Conservation (phyloP, 768 basidiomycete genomes). For the Mycena latifolia region DNA sequence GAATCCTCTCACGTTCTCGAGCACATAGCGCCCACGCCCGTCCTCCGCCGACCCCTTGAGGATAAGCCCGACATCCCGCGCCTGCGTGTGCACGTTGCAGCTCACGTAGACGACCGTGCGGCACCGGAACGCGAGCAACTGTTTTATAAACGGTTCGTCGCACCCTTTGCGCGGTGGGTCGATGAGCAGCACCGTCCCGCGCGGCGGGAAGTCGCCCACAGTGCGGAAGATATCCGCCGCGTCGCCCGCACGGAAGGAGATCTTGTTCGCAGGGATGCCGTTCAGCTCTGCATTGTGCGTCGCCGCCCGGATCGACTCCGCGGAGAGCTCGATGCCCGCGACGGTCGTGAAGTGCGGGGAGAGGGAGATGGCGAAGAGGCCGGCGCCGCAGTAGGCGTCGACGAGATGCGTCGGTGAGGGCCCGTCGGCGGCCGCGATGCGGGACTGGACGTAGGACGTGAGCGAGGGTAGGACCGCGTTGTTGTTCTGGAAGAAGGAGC, state of each 20-base stretch:
- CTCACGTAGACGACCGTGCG: slow-evolving; percentile 89
- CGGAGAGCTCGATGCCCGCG: slow-evolving; percentile 89
- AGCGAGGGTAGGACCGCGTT: slow-evolving; percentile 90
- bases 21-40: slow-evolving; percentile 66
- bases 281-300: slow-evolving; percentile 77
- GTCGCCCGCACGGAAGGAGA: slow-evolving; percentile 83
- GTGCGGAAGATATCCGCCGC: slow-evolving; percentile 87
- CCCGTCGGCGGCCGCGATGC: slow-evolving; percentile 58
- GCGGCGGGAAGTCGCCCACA: slow-evolving; percentile 74
- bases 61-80: slow-evolving; percentile 87
- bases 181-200: slow-evolving; percentile 77
- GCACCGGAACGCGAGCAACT: slow-evolving; percentile 78
- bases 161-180: slow-evolving; percentile 98
- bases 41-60: slow-evolving; percentile 57
- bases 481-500: slow-evolving; percentile 99
- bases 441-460: slow-evolving; percentile 84
- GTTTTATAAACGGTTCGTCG: slow-evolving; percentile 81
- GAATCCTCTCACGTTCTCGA: slow-evolving; percentile 90
- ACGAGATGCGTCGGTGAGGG: slow-evolving; percentile 84
- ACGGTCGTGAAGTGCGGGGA: slow-evolving; percentile 80
- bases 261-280: slow-evolving; percentile 64
- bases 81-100: slow-evolving; percentile 96
- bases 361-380: slow-evolving; percentile 89
- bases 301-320: slow-evolving; percentile 77
- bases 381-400: slow-evolving; percentile 94